These are phyloP conservation scores for Trichosanthes cucumerina DNA, from an alignment of 306 rosid genomes.

Conservation along the genomic window DNA sequence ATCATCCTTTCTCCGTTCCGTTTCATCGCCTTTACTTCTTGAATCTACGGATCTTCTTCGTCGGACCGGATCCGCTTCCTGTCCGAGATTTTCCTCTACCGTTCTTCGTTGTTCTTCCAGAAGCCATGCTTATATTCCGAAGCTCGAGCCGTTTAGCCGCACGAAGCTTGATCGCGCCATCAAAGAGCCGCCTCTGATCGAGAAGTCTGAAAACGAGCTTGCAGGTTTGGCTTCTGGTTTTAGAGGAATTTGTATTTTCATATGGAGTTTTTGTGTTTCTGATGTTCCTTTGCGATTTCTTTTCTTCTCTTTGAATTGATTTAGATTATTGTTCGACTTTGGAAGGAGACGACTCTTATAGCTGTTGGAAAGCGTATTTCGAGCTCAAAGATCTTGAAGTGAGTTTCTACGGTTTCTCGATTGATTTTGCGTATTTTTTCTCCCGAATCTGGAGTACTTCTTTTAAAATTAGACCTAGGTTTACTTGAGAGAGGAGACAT, in stretches of 20 bases:
- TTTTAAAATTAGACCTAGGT: neutral
- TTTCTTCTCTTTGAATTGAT: neutral
- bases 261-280: neutral
- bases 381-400: slow-evolving; percentile 84
- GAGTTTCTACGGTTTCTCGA: slow-evolving; percentile 5
- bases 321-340: slow-evolving; percentile 73
- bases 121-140: slow-evolving; percentile 47
- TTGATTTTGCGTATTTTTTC: neutral
- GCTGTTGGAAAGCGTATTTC: slow-evolving; percentile 91
- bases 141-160: slow-evolving; percentile 83
- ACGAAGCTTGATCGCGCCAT: slow-evolving; percentile 44
- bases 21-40: slow-evolving; percentile 28
- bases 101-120: slow-evolving; percentile 43
- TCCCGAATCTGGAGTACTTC: neutral
- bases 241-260: neutral
- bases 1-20: slow-evolving; percentile 33
- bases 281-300: neutral
- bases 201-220: slow-evolving; percentile 64
- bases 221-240: slow-evolving; percentile 23
- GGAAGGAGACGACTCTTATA: slow-evolving; percentile 77
- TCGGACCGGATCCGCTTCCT: slow-evolving; percentile 9
- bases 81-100: slow-evolving; percentile 17
- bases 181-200: slow-evolving; percentile 61
- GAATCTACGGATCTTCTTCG: slow-evolving; percentile 28
- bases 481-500: neutral